phyloP scores from a whole-genome alignment of 306 rosid species.

The Argentina anserina region DNA sequence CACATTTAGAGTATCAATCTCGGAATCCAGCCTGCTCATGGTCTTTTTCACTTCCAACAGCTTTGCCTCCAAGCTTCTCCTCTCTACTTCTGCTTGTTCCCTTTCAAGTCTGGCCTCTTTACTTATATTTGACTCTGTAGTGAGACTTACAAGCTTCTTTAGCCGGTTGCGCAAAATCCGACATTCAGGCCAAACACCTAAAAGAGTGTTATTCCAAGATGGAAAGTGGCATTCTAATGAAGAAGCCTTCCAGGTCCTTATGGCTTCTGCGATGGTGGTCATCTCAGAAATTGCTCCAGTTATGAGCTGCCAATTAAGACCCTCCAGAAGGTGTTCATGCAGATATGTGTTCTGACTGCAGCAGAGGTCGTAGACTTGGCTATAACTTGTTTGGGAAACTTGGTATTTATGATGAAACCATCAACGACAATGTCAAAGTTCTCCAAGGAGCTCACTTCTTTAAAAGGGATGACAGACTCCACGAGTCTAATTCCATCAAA shows the following conservation, averaged over 20 bases:
- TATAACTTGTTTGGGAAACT: conserved; percentile 28
- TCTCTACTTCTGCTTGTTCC: conserved; percentile 21
- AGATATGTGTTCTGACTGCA: conserved; percentile 48
- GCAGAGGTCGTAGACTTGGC: conserved; percentile 51
- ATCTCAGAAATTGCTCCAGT: conserved; percentile 54
- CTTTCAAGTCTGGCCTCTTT: conserved; percentile 25
- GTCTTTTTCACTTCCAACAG: conserved; percentile 18
- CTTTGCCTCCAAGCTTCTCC: conserved; percentile 24
- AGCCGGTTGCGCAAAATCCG: conserved; percentile 44
- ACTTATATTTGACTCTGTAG: conserved; percentile 23
- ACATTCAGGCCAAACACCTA: conserved; percentile 51
- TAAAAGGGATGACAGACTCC: conserved; percentile 25
- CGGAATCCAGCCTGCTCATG: conserved; percentile 27
- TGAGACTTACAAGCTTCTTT: conserved; percentile 26
- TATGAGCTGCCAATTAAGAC: conserved; percentile 46
- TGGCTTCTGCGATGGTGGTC: conserved; percentile 50
- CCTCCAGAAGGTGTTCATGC: conserved; percentile 47
- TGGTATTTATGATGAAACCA: conserved; percentile 46
- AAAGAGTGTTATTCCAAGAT: conserved; percentile 45
- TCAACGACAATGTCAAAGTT: conserved; percentile 40
- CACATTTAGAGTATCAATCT: conserved; percentile 11
- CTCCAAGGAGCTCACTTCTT: conserved; percentile 36
- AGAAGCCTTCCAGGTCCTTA: conserved; percentile 41
- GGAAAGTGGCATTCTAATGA: conserved; percentile 25
- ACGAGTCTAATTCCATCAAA: conserved; percentile 32